Evolutionary conservation across 352 stramenopile genomes (phyloP).

Genomic region (Pythium volutum): DNA sequence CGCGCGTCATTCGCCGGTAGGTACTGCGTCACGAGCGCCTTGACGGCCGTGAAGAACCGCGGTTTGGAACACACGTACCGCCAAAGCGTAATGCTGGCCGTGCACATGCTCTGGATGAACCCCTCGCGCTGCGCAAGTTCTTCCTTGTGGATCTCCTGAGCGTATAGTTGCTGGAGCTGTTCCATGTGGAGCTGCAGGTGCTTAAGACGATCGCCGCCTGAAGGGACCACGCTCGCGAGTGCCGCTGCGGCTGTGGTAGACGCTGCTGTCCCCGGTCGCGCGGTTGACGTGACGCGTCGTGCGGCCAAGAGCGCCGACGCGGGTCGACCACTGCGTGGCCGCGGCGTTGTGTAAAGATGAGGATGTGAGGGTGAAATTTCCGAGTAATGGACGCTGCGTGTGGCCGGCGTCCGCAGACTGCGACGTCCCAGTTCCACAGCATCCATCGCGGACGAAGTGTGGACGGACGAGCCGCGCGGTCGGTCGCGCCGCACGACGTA

Average conservation of each 20-base stretch:
- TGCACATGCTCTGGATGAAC: constrained; percentile 42
- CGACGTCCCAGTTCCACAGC: constrained; percentile 6
- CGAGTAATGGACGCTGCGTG: constrained; percentile 14
- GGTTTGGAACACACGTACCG: constrained; percentile 34
- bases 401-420: neutral
- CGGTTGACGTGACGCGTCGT: neutral
- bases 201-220: constrained; percentile 29
- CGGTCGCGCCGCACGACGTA: neutral
- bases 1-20: constrained; percentile 27
- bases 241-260: constrained; percentile 2
- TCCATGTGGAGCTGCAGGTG: constrained; percentile 50
- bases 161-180: constrained; percentile 46
- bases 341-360: neutral
- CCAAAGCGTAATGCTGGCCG: constrained; percentile 43
- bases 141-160: constrained; percentile 44
- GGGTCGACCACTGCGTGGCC: neutral
- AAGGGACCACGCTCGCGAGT: constrained; percentile 15
- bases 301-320: neutral
- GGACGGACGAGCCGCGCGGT: constrained; percentile 14
- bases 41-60: constrained; percentile 40
- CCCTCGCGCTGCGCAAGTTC: constrained; percentile 32
- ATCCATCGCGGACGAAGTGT: constrained; percentile 13
- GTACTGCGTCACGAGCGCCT: constrained; percentile 41
- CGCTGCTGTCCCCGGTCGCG: constrained; percentile 2
- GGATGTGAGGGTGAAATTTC: neutral